These are phyloP conservation scores for Rhizopogon roseolus DNA, from an alignment of 768 basidiomycete genomes.

Conservation along the genomic window DNA sequence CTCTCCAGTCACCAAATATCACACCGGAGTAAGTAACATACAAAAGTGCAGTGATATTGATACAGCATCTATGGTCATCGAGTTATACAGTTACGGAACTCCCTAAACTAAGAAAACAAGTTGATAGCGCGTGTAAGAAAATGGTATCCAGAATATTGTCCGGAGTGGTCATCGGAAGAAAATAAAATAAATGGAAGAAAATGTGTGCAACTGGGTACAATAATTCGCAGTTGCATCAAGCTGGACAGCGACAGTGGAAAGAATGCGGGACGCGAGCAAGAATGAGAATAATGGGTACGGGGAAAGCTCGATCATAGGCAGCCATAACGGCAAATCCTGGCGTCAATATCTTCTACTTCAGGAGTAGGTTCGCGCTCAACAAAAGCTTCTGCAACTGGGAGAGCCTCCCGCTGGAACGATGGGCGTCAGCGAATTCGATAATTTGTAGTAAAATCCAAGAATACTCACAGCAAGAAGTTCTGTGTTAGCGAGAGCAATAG, in stretches of 20 bases:
- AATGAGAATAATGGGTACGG: neutral
- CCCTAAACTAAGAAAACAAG: neutral
- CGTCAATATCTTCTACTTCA: constrained; percentile 11
- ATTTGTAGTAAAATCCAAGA: neutral
- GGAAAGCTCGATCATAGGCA: constrained; percentile 9
- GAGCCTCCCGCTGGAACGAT: constrained; percentile 5
- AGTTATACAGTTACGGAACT: constrained; percentile 13
- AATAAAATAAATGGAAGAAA: too few species aligned
- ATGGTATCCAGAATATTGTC: constrained; percentile 1
- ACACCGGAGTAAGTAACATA: neutral
- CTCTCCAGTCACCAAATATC: neutral
- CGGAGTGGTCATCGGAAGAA: constrained; percentile 4
- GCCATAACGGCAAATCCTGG: constrained; percentile 9
- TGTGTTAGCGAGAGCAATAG: neutral
- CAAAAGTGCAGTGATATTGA: constrained; percentile 7
- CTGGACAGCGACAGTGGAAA: neutral
- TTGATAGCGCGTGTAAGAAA: neutral
- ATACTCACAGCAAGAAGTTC: constrained; percentile 17
- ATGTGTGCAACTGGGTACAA: neutral
- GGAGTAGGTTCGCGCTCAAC: constrained; percentile 9
- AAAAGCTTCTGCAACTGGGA: constrained; percentile 6
- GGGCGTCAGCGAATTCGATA: neutral
- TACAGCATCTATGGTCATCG: constrained; percentile 20
- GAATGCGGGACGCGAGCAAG: neutral
- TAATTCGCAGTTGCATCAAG: neutral